Percentiles rank a stretch among this genome's conserved stretches.
Evolutionary conservation across 2,329 filamentous ascomycete species (phyloP).

Genomic region (Lojkania enalia): DNA sequence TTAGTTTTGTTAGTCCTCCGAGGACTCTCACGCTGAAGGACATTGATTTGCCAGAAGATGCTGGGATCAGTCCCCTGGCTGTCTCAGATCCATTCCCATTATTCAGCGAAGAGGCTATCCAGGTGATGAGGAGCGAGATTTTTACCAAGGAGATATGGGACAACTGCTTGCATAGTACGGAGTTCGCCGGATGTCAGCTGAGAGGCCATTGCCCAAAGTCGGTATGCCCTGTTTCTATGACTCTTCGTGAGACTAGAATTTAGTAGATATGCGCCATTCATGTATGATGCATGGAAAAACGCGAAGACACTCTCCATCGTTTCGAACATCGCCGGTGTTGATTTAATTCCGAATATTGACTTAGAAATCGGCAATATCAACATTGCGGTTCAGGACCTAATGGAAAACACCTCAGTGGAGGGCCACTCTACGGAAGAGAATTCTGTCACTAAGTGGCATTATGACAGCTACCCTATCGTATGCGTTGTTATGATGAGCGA

Average conservation of each 20-base stretch:
- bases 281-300: constrained; percentile 46
- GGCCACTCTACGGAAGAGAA: neutral
- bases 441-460: constrained; percentile 49
- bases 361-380: constrained; percentile 58
- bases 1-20: constrained; percentile 3
- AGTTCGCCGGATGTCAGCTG: constrained; percentile 5
- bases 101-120: constrained; percentile 14
- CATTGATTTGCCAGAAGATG: constrained; percentile 6
- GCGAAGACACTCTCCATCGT: constrained; percentile 52
- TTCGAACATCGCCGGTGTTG: constrained; percentile 59
- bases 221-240: neutral
- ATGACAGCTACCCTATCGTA: constrained; percentile 56
- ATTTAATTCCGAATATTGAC: constrained; percentile 58
- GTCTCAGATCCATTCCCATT: constrained; percentile 19
- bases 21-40: constrained; percentile 12
- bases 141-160: constrained; percentile 14
- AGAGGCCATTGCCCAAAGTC: constrained; percentile 14
- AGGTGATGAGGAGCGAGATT: constrained; percentile 11
- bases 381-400: constrained; percentile 8
- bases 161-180: constrained; percentile 6
- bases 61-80: constrained; percentile 6
- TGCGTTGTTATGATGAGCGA: constrained; percentile 58
- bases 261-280: constrained; percentile 14
- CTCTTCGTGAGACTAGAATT: neutral
- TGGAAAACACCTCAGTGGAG: neutral